Conservation (phyloP, 2,329 filamentous ascomycete genomes). For the Alternaria sp. region DNA sequence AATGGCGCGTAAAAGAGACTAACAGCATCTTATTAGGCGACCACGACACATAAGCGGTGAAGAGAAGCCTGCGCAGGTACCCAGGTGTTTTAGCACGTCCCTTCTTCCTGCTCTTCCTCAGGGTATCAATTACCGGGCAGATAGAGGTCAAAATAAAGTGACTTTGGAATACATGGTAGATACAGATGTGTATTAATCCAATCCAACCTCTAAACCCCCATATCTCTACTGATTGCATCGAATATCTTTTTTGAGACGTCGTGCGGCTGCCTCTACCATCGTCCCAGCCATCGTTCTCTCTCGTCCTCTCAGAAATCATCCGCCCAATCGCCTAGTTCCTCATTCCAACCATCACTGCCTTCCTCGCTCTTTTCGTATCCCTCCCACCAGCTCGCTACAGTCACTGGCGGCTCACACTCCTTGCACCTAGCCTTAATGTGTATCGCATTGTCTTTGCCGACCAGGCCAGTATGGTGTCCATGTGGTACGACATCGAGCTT, state of each 20-base stretch:
- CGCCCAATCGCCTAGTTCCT: neutral
- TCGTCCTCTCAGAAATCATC: neutral
- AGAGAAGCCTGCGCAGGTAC: neutral
- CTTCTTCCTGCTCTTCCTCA: neutral
- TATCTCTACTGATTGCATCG: neutral
- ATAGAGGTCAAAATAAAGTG: neutral
- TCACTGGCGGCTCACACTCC: neutral
- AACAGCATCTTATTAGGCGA: neutral
- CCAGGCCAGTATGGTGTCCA: neutral
- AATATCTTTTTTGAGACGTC: neutral
- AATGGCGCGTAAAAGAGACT: neutral
- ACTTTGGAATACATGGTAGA: neutral
- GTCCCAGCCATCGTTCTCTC: neutral
- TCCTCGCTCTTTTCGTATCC: neutral
- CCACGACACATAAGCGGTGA: neutral
- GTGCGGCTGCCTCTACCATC: neutral
- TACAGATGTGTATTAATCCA: neutral
- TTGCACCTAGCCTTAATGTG: constrained; percentile 5
- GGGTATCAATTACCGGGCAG: neutral
- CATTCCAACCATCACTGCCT: neutral
- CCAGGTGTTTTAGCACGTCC: neutral
- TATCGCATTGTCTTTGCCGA: neutral
- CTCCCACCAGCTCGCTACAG: neutral
- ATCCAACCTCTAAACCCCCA: neutral
- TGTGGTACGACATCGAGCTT: neutral